phyloP scores from a whole-genome alignment of 2,329 filamentous ascomycete genomes.

The Fusarium paranaense region DNA sequence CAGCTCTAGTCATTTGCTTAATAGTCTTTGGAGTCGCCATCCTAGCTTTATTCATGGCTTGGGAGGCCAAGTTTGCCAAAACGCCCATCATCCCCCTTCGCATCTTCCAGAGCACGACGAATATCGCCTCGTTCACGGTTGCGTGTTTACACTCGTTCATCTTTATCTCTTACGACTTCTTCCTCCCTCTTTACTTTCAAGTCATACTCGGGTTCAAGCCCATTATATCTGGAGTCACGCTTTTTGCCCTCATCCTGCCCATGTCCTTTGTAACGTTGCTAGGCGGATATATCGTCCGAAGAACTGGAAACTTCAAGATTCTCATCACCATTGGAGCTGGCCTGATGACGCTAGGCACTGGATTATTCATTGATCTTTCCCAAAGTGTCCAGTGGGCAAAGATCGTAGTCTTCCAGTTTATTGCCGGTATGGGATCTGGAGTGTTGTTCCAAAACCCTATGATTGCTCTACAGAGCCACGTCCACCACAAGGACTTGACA shows the following conservation, averaged over 20 bases:
- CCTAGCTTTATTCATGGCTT: constrained; percentile 74
- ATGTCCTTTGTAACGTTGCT: constrained; percentile 71
- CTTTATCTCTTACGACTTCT: constrained; percentile 83
- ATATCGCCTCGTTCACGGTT: constrained; percentile 72
- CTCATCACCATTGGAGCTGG: constrained; percentile 69
- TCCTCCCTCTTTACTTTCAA: constrained; percentile 87
- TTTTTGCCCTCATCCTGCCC: constrained; percentile 77
- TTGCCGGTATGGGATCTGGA: constrained; percentile 73
- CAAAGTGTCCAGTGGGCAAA: constrained; percentile 62
- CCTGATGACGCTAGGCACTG: constrained; percentile 73
- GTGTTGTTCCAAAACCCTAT: constrained; percentile 77
- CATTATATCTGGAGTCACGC: constrained; percentile 78
- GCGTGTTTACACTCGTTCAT: constrained; percentile 80
- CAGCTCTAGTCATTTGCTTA: constrained; percentile 79
- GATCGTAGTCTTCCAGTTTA: constrained; percentile 69
- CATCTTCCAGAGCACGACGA: constrained; percentile 75
- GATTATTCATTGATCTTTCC: constrained; percentile 71
- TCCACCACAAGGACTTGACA: constrained; percentile 72
- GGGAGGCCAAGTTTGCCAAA: constrained; percentile 77
- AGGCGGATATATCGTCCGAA: constrained; percentile 67
- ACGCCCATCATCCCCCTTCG: constrained; percentile 82
- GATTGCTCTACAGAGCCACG: constrained; percentile 74
- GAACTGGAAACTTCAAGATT: constrained; percentile 72
- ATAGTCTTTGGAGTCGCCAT: constrained; percentile 77
- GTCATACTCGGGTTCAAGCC: constrained; percentile 75